Evolutionary conservation across 2,329 filamentous ascomycete genomes (phyloP), one percentile per base, ranked within the genome.

Genomic region (Plenodomus lindquistii): DNA sequence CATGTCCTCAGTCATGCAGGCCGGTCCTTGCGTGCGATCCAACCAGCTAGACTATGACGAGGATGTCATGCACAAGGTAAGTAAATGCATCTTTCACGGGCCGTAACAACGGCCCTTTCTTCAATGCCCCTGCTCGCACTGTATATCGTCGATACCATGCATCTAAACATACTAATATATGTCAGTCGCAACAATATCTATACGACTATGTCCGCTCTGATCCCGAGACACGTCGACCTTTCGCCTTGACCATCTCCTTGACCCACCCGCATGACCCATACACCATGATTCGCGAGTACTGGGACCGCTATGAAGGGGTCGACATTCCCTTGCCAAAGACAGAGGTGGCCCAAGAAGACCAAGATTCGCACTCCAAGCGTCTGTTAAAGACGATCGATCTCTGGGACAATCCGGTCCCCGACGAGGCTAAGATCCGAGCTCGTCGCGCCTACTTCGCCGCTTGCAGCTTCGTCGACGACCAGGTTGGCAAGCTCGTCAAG

Each of bases 11-110:
- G 93, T 97, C 60, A 79, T 93, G 65, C 91, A 97, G 72, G 92
- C 92, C 0, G 92, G 92, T 9, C 84, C 87, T 22, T 96, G 91
- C 63, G 87, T 95, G 35, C 84, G 91, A 58, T 96, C 90, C 75
- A 97, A 97, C 76, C 92, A 97, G 79, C 81, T 97, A 43, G 92
- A 97, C 71, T 97, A 93, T 63, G 92, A 97, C 65, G 92, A 96
- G 75, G 92, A 97, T 75, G 91, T 96, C 70, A 93, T 97, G 85
- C 93, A 89, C 78, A 89, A 87, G 72, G 70, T 73, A 53, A 62
- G 62, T 13, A 42, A 17, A 17, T 15, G 11, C 6, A 31, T 8
- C 15, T 13, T 8, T 15, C 11, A 31, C 4, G 6, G 10, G 27
- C 15, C 38, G 3, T 27, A n/a, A 19, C 17, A n/a, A 13, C n/a